Percentiles rank a stretch among this genome's conserved stretches.
phyloP scores from a whole-genome alignment of 805 yeast genomes.

The Spathaspora hagerdaliae region DNA sequence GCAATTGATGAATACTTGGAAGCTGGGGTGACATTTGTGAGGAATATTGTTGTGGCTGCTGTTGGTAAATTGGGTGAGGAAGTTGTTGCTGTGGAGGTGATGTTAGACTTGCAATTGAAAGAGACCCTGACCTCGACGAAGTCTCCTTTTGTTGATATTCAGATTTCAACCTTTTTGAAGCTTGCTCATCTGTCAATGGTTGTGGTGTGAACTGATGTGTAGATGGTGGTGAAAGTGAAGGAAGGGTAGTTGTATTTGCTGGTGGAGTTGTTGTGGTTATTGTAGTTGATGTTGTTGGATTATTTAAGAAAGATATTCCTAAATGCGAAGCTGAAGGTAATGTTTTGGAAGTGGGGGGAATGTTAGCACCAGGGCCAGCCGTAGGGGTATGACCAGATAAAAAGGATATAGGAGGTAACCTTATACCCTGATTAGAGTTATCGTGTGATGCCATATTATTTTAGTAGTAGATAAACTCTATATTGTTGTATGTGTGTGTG shows the following conservation, averaged over 20 bases:
- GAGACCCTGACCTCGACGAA: background rate
- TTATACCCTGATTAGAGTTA: constrained; percentile 5
- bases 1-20: background rate
- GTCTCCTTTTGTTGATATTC: background rate
- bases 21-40: constrained; percentile 8
- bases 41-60: constrained; percentile 1
- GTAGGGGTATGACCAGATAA: constrained; percentile 14
- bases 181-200: constrained; percentile 1
- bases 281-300: background rate
- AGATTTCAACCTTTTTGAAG: constrained; percentile 2
- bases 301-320: constrained; percentile 19
- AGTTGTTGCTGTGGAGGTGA: background rate
- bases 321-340: constrained; percentile 15
- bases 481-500: no score
- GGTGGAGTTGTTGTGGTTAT: constrained; percentile 1
- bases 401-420: constrained; percentile 22
- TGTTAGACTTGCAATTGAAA: background rate
- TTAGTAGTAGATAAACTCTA: no score
- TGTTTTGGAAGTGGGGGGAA: constrained; percentile 3
- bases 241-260: background rate
- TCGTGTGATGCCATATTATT: background rate
- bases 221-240: background rate
- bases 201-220: constrained; percentile 5
- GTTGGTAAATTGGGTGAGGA: background rate
- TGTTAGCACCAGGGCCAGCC: background rate